These are phyloP conservation scores for Diaporthe caulivora DNA, from an alignment of 2,329 filamentous ascomycete genomes.

Conservation along the genomic window DNA sequence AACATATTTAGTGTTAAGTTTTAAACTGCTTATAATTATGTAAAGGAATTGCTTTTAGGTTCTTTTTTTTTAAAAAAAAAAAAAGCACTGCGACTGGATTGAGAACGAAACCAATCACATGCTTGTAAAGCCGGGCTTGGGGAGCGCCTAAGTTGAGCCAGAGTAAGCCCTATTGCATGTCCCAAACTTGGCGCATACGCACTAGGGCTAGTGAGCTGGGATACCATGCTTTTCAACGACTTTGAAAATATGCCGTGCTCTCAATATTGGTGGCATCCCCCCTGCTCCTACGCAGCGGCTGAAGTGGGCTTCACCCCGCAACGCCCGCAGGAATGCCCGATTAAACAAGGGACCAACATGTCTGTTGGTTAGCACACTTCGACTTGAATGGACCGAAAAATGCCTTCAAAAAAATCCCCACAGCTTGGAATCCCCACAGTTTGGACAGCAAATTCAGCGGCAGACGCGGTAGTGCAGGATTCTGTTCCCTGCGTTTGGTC, in stretches of 20 bases:
- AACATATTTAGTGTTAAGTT: too few species aligned
- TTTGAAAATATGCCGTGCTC: background rate
- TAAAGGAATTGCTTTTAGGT: too few species aligned
- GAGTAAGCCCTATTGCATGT: slow-evolving; percentile 1
- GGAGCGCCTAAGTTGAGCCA: background rate
- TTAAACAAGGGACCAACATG: background rate
- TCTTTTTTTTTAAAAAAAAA: too few species aligned
- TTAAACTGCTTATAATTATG: too few species aligned
- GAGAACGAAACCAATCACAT: too few species aligned
- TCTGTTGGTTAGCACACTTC: background rate
- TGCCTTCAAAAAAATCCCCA: background rate
- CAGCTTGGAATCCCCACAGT: background rate
- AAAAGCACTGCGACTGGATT: too few species aligned
- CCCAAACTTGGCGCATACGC: background rate
- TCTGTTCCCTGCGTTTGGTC: background rate
- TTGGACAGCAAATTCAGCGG: background rate
- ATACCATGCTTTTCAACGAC: background rate
- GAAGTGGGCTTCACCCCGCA: background rate
- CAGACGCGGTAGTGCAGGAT: background rate
- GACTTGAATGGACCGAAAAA: background rate
- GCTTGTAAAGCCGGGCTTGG: too few species aligned
- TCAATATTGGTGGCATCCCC: background rate
- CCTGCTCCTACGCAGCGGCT: background rate
- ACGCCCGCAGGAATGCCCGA: too few species aligned
- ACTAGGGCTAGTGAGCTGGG: background rate